These are phyloP conservation scores for Withania somnifera DNA, from an alignment of 305 asterid species.

Conservation along the genomic window DNA sequence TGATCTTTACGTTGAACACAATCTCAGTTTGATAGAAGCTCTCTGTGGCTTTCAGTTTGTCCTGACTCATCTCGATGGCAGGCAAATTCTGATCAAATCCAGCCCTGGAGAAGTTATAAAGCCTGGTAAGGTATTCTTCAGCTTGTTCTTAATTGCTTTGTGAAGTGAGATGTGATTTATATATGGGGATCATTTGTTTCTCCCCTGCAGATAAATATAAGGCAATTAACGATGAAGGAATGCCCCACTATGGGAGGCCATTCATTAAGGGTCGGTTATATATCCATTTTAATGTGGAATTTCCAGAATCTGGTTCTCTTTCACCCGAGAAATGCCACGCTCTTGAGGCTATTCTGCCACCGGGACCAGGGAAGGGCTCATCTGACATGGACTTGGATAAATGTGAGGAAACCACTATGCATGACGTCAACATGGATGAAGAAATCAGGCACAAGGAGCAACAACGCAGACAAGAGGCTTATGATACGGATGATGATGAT, in stretches of 20 bases:
- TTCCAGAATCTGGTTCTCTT: constrained; percentile 34
- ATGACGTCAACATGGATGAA: constrained; percentile 37
- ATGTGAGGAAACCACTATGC: constrained; percentile 31
- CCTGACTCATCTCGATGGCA: constrained; percentile 56
- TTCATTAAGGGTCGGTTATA: constrained; percentile 53
- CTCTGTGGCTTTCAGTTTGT: constrained; percentile 56
- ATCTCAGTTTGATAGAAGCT: constrained; percentile 42
- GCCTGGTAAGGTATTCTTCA: constrained; percentile 32
- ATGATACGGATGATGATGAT: constrained; percentile 27
- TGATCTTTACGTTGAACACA: constrained; percentile 47
- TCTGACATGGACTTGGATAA: constrained; percentile 17
- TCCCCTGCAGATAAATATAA: constrained; percentile 34
- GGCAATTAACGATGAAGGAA: constrained; percentile 61
- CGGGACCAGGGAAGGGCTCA: not conserved
- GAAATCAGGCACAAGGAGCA: constrained; percentile 38
- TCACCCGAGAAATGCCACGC: constrained; percentile 15
- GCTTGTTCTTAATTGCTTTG: not conserved
- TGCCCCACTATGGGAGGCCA: constrained; percentile 51
- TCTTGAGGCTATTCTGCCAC: constrained; percentile 20
- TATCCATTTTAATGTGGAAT: constrained; percentile 51
- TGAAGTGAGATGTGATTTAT: not conserved
- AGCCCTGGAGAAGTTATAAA: constrained; percentile 48
- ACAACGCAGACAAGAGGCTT: constrained; percentile 29
- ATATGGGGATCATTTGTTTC: not conserved
- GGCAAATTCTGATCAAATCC: constrained; percentile 48